Evolutionary conservation across 495 filamentous ascomycete species (phyloP), one percentile per base, ranked within the genome.

Genomic region (Venustampulla echinocandica): DNA sequence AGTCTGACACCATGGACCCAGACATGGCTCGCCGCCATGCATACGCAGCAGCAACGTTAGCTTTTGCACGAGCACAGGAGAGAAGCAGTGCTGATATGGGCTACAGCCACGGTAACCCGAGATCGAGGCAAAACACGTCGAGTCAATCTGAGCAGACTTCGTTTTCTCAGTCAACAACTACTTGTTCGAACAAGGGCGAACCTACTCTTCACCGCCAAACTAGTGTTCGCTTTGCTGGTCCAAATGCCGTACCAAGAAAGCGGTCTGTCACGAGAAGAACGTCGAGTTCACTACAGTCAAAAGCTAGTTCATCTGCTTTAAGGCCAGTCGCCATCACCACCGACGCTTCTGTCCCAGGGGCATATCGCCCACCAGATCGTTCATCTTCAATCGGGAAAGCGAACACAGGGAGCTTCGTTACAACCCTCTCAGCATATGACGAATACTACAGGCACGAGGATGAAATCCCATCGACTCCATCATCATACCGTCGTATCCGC

Each of bases 401-500:
- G 2, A 52, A 45, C 17, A 53, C 42, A 10, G 62, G 58, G 19
- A 60, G 62, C 28, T 67, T 69, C 41, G 58, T 68, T 17, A 55
- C 61, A 37, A 57, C 61, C 10, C 50, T 72, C 38, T 52, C 58
- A 22, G 50, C 57, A 20, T 60, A 57, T 24, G 65, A 70, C 34
- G 71, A 74, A 52, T 62, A 73, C 44, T 79, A 70, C 48, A 68
- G 65, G 4, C 67, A 77, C 4, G 76, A 82, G 56, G 75, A 81
- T 36, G 71, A 76, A n/a, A 66, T 79, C 41, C 69, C 73, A 4
- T 82, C 80, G 9, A 68, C 69, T 13, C 81, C 84, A 15, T 89
- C 84, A 2, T 89, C 85, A 1, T 88, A 81, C 52, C 75, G 80
- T n/a, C 80, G 73, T 41, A 66, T 90, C 40, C 80, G 80, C 40